Evolutionary conservation across 768 basidiomycete genomes (phyloP).

Genomic region (Kwoniella europaea): DNA sequence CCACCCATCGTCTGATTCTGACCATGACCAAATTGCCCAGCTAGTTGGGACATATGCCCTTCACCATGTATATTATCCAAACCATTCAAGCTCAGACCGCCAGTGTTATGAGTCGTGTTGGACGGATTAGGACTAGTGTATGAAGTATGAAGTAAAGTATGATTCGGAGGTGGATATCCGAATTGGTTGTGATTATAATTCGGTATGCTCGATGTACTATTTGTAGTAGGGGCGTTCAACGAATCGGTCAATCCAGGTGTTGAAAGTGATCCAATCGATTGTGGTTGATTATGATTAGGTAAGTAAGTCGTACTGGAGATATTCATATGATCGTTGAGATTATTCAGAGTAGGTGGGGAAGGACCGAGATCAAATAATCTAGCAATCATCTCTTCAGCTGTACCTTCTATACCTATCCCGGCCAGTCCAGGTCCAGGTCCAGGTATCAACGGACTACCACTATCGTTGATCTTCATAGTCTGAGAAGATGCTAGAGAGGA

Average conservation of each 20-base stretch:
- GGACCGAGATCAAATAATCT: constrained; percentile 13
- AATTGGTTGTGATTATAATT: background rate
- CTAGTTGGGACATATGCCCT: background rate
- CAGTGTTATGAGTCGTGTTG: background rate
- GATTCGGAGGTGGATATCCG: background rate
- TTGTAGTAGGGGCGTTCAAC: background rate
- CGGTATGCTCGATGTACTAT: background rate
- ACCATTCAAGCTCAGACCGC: background rate
- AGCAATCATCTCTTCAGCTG: constrained; percentile 21
- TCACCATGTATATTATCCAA: background rate
- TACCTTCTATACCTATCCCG: constrained; percentile 5
- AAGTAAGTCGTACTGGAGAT: background rate
- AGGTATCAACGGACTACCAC: background rate
- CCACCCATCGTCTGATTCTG: background rate
- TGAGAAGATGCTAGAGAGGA: too few relatives aligned
- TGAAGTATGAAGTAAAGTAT: background rate
- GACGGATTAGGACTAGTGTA: background rate
- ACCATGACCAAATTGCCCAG: background rate
- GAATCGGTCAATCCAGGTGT: background rate
- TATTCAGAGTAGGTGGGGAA: background rate
- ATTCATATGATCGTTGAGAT: background rate
- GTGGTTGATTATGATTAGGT: background rate
- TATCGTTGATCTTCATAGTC: background rate
- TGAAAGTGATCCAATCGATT: background rate
- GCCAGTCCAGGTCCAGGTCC: constrained; percentile 12